Conservation (phyloP, 768 basidiomycete species). For the Leccinum obscurum region DNA sequence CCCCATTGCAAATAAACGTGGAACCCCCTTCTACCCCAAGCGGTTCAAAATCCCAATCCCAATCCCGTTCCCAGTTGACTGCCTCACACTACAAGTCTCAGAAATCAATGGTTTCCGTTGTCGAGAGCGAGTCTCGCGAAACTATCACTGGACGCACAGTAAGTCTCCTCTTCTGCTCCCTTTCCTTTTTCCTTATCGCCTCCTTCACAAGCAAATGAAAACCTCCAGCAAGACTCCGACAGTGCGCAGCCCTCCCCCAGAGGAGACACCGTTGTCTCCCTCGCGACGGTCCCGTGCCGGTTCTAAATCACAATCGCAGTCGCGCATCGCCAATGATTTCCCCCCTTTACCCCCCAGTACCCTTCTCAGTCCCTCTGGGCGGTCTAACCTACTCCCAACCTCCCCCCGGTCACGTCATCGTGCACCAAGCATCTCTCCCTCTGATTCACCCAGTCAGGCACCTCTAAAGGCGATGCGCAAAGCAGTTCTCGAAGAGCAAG, state of each 20-base stretch:
- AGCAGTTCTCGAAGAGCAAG: conserved; percentile 22
- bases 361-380: conserved; percentile 33
- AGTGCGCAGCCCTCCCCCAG: conserved; percentile 19
- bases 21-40: conserved; percentile 41
- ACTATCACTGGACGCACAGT: conserved; percentile 27
- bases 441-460: conserved; percentile 36
- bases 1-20: conserved; percentile 55
- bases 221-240: conserved; percentile 23
- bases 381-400: conserved; percentile 25
- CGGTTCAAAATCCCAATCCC: conserved; percentile 34
- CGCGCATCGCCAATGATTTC: conserved; percentile 45
- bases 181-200: not conserved
- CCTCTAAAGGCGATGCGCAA: conserved; percentile 34
- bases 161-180: not conserved
- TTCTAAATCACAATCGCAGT: conserved; percentile 21
- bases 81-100: conserved; percentile 28
- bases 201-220: conserved; percentile 21
- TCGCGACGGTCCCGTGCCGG: conserved; percentile 33
- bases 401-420: conserved; percentile 33
- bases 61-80: conserved; percentile 35
- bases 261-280: conserved; percentile 31
- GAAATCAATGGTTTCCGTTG: conserved; percentile 30
- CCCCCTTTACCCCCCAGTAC: conserved; percentile 60
- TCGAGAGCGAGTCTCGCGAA: conserved; percentile 32
- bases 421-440: conserved; percentile 35